Percentiles rank a stretch among this genome's conserved stretches.
phyloP scores from a whole-genome alignment of 2,329 filamentous ascomycete genomes.

The Lasiodiplodia gonubiensis region DNA sequence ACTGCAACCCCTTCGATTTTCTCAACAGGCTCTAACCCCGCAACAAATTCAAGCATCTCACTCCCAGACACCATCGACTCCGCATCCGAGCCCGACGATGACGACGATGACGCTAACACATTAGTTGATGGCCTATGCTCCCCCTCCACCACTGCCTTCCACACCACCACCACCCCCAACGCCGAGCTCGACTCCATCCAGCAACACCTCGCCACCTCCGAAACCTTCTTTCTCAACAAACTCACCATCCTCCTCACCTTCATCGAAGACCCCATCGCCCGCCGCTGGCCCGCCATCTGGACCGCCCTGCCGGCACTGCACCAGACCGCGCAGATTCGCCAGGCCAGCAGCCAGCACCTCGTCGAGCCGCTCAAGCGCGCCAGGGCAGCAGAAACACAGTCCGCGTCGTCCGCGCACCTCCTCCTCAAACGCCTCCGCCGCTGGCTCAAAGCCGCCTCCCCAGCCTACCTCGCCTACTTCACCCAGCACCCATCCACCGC shows the following conservation, averaged over 20 bases:
- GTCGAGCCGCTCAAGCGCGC: slow-evolving; percentile 34
- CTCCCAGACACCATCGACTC: slow-evolving; percentile 22
- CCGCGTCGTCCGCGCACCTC: slow-evolving; percentile 27
- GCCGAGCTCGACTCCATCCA: background rate
- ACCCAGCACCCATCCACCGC: slow-evolving; percentile 37
- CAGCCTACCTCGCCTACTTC: slow-evolving; percentile 36
- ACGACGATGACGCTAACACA: slow-evolving; percentile 29
- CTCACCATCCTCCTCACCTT: slow-evolving; percentile 36
- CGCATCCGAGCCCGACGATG: background rate
- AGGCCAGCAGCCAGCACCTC: slow-evolving; percentile 34
- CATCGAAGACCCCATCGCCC: slow-evolving; percentile 38
- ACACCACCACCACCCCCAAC: background rate
- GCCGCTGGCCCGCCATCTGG: slow-evolving; percentile 38
- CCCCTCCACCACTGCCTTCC: background rate
- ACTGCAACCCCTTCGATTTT: slow-evolving; percentile 5
- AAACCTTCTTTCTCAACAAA: slow-evolving; percentile 15
- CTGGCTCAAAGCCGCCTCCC: slow-evolving; percentile 35
- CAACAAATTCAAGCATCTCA: slow-evolving; percentile 2
- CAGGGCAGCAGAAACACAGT: background rate
- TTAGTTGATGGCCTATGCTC: slow-evolving; percentile 33
- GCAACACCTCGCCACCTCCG: slow-evolving; percentile 1
- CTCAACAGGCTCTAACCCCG: slow-evolving; percentile 1
- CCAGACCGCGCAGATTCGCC: slow-evolving; percentile 34
- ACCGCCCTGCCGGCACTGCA: slow-evolving; percentile 36
- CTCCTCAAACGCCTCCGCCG: slow-evolving; percentile 34